phyloP scores from a whole-genome alignment of 2,329 filamentous ascomycete species.

The Ascochyta clinopodiicola region DNA sequence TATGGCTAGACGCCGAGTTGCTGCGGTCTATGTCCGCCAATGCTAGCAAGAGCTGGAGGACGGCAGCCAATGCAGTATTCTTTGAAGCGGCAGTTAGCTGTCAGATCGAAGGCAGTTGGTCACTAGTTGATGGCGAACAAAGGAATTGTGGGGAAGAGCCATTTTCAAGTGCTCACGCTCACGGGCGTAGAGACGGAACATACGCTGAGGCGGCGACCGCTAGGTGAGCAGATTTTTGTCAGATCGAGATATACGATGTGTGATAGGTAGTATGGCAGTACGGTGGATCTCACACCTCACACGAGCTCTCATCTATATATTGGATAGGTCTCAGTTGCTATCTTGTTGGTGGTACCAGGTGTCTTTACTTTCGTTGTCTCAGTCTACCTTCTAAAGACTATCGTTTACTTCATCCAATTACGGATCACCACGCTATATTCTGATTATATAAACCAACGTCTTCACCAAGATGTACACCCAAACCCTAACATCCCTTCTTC shows the following conservation, averaged over 20 bases:
- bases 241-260: neutral
- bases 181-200: slow-evolving; percentile 6
- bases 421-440: neutral
- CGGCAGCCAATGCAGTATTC: slow-evolving; percentile 2
- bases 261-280: neutral
- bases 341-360: neutral
- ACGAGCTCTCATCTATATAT: slow-evolving; percentile 10
- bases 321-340: slow-evolving; percentile 2
- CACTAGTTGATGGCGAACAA: neutral
- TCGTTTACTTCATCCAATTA: neutral
- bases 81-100: slow-evolving; percentile 1
- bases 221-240: slow-evolving; percentile 3
- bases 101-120: slow-evolving; percentile 1
- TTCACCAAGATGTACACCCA: slow-evolving; percentile 10
- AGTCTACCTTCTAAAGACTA: slow-evolving; percentile 1
- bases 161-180: slow-evolving; percentile 4
- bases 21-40: neutral
- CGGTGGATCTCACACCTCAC: neutral
- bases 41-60: neutral
- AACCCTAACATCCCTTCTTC: slow-evolving; percentile 4
- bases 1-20: neutral
- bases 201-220: slow-evolving; percentile 1
- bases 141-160: slow-evolving; percentile 1
- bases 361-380: slow-evolving; percentile 1
- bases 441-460: neutral